Conservation (phyloP, 371 early-diverging fungal genomes). For the Rhizopus delemar region DNA sequence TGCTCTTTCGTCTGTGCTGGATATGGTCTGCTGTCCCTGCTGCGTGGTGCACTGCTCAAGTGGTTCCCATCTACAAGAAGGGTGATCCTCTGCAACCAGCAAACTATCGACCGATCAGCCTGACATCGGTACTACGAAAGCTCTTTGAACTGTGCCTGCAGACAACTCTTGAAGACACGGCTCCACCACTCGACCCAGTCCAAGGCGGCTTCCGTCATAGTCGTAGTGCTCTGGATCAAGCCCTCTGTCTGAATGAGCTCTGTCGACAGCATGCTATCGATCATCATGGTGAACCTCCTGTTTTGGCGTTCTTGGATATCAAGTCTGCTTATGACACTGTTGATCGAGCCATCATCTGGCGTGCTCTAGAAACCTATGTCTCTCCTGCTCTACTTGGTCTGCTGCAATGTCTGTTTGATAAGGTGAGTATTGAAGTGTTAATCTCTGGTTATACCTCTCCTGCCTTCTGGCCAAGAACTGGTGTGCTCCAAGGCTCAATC, state of each 20-base stretch:
- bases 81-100: conserved; percentile 16
- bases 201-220: conserved; percentile 38
- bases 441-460: not conserved
- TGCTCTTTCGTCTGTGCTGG: conserved; percentile 25
- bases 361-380: not conserved
- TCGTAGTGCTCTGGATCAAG: conserved; percentile 34
- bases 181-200: conserved; percentile 23
- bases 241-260: conserved; percentile 19
- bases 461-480: conserved; percentile 17
- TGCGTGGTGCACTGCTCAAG: conserved; percentile 24
- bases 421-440: conserved; percentile 8
- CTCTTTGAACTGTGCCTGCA: conserved; percentile 18
- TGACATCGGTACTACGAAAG: conserved; percentile 29
- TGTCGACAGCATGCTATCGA: conserved; percentile 8
- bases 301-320: conserved; percentile 23
- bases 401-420: conserved; percentile 13
- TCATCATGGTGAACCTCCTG: conserved; percentile 10
- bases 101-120: conserved; percentile 26
- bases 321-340: conserved; percentile 23
- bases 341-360: conserved; percentile 21
- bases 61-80: conserved; percentile 24
- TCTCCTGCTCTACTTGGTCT: conserved; percentile 11
- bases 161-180: not conserved
- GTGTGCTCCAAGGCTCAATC: conserved; percentile 25
- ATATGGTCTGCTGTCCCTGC: conserved; percentile 17